These are phyloP conservation scores for Lactuca saligna DNA, from an alignment of 129 eudicot genomes.

Conservation along the genomic window DNA sequence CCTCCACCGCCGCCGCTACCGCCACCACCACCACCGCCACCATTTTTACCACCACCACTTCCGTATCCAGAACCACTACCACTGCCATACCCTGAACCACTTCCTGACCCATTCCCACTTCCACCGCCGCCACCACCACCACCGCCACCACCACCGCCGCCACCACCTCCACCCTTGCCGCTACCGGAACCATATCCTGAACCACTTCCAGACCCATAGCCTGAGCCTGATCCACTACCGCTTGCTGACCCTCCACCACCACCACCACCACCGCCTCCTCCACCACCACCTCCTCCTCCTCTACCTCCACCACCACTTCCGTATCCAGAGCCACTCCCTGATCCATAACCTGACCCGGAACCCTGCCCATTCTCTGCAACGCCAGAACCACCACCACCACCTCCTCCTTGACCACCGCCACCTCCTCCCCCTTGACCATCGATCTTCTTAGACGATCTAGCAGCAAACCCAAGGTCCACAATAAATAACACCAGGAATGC, in stretches of 20 bases:
- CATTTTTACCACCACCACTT: slow-evolving; percentile 33
- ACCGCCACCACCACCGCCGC: slow-evolving; percentile 38
- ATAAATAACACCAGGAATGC: slow-evolving; percentile 53
- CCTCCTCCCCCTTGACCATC: slow-evolving; percentile 49
- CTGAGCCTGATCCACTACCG: slow-evolving; percentile 54
- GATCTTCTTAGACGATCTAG: slow-evolving; percentile 37
- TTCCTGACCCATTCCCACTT: slow-evolving; percentile 37
- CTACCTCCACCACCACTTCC: slow-evolving; percentile 44
- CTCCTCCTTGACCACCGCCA: slow-evolving; percentile 51
- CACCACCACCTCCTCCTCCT: slow-evolving; percentile 48
- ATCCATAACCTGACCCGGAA: slow-evolving; percentile 46
- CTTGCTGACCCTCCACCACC: slow-evolving; percentile 45
- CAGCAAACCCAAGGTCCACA: slow-evolving; percentile 55
- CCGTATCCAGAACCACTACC: slow-evolving; percentile 49
- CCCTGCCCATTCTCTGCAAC: slow-evolving; percentile 37
- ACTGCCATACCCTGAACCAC: slow-evolving; percentile 48
- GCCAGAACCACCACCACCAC: slow-evolving; percentile 44
- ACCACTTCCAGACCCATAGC: slow-evolving; percentile 60
- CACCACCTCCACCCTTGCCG: slow-evolving; percentile 39
- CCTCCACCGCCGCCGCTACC: slow-evolving; percentile 32
- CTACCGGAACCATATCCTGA: slow-evolving; percentile 49
- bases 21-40: slow-evolving; percentile 31
- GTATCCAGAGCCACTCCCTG: slow-evolving; percentile 60
- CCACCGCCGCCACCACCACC: slow-evolving; percentile 44
- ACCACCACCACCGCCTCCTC: slow-evolving; percentile 52